Evolutionary conservation across 2,329 filamentous ascomycete species (phyloP), one percentile per base, ranked within the genome.

Genomic region (Scedosporium dehoogii): DNA sequence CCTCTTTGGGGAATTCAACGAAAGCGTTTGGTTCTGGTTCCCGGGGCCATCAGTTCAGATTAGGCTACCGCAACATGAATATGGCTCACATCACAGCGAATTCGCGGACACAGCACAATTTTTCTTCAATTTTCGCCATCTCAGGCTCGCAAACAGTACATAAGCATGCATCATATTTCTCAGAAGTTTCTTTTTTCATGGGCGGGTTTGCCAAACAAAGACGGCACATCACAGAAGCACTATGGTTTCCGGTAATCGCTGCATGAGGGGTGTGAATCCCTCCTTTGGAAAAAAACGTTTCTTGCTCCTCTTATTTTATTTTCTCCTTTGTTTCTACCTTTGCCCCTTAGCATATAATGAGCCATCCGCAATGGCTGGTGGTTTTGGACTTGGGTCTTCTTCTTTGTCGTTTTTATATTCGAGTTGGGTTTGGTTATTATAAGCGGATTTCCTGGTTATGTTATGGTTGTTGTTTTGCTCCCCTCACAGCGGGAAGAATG

Each of bases 61-160:
- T 53, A 21, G 5, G n/a, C 21, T 12, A 53, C 23, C 3, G 12
- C 48, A 21, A 18, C n/a, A 27, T 55, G 5, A 21, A 55, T 55
- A 21, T 12, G 21, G 51, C 51, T 27, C 51, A 23, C 16, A 16
- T 10, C n/a, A 53, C 23, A 16, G 59, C 46, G 25, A 14, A 57
- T 42, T 42, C 60, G 48, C 9, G 16, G 16, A 21, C 10, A 9
- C 10, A 18, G 14, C 25, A 23, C 48, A 27, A 6, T 33, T 33
- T 33, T 18, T 61, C n/a, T 25, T 55, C 51, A n/a, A 41, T n/a
- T 41, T 58, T 56, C 38, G n/a, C 55, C 63, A 16, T 61, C 18
- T 27, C 3, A 33, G 12, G 38, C 41, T 60, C 53, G 51, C 67
- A 68, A 38, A 38, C 33, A 38, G 57, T 68, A 60, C 33, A 60